Conservation (phyloP, 805 yeast genomes). For the Sugiyamaella mastotermitis region DNA sequence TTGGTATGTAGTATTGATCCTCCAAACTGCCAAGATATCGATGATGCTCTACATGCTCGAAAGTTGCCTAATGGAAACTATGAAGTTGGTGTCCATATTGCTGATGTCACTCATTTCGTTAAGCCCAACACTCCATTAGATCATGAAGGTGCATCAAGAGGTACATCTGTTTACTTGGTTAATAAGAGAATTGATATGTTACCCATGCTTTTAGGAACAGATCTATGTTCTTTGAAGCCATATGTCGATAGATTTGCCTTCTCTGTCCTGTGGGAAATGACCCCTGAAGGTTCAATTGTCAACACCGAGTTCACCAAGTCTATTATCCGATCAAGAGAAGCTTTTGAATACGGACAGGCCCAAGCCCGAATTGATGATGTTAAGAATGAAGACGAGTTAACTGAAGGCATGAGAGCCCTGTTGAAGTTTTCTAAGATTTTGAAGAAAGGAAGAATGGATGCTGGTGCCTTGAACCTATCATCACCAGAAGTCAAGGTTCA, state of each 20-base stretch:
- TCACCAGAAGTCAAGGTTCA: conserved; percentile 98
- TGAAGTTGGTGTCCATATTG: conserved; percentile 98
- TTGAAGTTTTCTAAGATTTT: conserved; percentile 74
- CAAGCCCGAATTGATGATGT: conserved; percentile 84
- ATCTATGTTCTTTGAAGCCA: conserved; percentile 90
- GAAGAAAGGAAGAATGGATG: conserved; percentile 79
- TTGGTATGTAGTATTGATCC: conserved; percentile 96
- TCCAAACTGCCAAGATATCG: conserved; percentile 97
- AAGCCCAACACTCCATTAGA: conserved; percentile 89
- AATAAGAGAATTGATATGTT: conserved; percentile 99
- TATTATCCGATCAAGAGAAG: conserved; percentile 83
- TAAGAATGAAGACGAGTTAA: conserved; percentile 71
- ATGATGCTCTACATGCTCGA: conserved; percentile 92
- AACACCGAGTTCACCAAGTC: conserved; percentile 77
- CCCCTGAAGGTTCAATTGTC: conserved; percentile 77
- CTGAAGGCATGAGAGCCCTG: conserved; percentile 82
- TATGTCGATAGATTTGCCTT: conserved; percentile 94
- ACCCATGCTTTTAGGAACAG: conserved; percentile 91
- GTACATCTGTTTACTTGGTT: conserved; percentile 93
- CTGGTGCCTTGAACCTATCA: conserved; percentile 94
- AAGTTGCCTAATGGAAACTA: conserved; percentile 83
- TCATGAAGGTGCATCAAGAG: conserved; percentile 93
- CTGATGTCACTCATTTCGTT: conserved; percentile 97
- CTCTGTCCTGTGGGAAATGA: conserved; percentile 93
- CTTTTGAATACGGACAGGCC: conserved; percentile 91